Percentiles rank a stretch among this genome's conserved stretches.
phyloP scores from a whole-genome alignment of 2,329 filamentous ascomycete species.

The Pseudogymnoascus sp. region DNA sequence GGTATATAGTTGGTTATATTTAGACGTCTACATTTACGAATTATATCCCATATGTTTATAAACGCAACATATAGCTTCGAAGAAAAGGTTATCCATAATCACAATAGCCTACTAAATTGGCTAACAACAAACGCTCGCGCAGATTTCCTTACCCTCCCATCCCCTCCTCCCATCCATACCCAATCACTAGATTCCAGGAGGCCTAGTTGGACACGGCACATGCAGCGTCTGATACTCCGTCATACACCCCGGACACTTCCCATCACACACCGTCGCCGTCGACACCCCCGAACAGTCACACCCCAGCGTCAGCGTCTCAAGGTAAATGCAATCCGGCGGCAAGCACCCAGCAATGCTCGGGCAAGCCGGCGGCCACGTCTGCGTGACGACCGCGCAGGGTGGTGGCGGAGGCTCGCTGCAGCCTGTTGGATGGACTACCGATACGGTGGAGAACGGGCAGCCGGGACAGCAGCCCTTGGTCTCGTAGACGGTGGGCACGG shows the following conservation, averaged over 20 bases:
- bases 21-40: neutral
- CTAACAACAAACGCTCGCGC: neutral
- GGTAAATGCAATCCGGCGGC: neutral
- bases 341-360: neutral
- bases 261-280: neutral
- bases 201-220: neutral
- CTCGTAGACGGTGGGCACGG: neutral
- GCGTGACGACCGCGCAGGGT: neutral
- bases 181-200: neutral
- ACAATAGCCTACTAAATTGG: neutral
- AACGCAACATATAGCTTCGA: neutral
- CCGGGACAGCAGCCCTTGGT: neutral
- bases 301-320: neutral
- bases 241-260: neutral
- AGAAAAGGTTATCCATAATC: neutral
- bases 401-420: neutral
- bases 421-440: too few species aligned
- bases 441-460: neutral
- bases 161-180: neutral
- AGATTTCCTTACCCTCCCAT: neutral
- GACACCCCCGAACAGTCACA: conserved; percentile 1
- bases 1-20: neutral
- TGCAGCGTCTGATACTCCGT: neutral
- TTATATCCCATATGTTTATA: neutral
- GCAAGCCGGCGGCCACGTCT: neutral